phyloP scores from a whole-genome alignment of 1,284 basidiomycete genomes.

The Naganishia sp. region DNA sequence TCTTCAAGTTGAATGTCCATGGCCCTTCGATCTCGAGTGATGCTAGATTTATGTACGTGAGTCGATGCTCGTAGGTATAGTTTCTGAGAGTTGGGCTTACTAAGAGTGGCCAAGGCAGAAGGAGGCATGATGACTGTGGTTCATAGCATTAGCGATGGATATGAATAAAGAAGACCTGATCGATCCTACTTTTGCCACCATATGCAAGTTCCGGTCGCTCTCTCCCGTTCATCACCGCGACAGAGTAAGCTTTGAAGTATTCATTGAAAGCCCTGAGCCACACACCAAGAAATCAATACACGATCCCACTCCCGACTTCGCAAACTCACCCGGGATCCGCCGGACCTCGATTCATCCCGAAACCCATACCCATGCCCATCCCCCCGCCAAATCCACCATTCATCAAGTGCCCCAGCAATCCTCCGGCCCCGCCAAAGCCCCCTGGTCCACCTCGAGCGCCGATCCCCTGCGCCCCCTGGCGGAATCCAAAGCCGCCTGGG shows the following conservation, averaged over 20 bases:
- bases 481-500: slow-evolving; percentile 7
- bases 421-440: slow-evolving; percentile 15
- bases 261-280: slow-evolving; percentile 49
- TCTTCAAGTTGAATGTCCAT: slow-evolving; percentile 94
- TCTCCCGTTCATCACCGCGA: slow-evolving; percentile 52
- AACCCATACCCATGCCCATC: slow-evolving; percentile 19
- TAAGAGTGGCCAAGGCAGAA: slow-evolving; percentile 85
- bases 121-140: slow-evolving; percentile 90
- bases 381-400: slow-evolving; percentile 16
- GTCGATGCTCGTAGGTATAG: too few species aligned
- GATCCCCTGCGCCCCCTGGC: slow-evolving; percentile 24
- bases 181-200: slow-evolving; percentile 89
- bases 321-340: slow-evolving; percentile 25
- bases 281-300: not conserved
- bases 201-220: slow-evolving; percentile 57
- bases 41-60: slow-evolving; percentile 52
- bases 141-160: slow-evolving; percentile 25
- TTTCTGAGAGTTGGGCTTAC: slow-evolving; percentile 48
- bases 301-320: too few species aligned
- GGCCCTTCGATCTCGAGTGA: slow-evolving; percentile 86
- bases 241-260: slow-evolving; percentile 55
- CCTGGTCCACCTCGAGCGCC: slow-evolving; percentile 22
- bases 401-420: slow-evolving; percentile 21
- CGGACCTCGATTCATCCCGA: slow-evolving; percentile 19
- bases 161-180: not conserved